Evolutionary conservation across 495 filamentous ascomycete species (phyloP).

Genomic region (Trichoderma asperelloides): DNA sequence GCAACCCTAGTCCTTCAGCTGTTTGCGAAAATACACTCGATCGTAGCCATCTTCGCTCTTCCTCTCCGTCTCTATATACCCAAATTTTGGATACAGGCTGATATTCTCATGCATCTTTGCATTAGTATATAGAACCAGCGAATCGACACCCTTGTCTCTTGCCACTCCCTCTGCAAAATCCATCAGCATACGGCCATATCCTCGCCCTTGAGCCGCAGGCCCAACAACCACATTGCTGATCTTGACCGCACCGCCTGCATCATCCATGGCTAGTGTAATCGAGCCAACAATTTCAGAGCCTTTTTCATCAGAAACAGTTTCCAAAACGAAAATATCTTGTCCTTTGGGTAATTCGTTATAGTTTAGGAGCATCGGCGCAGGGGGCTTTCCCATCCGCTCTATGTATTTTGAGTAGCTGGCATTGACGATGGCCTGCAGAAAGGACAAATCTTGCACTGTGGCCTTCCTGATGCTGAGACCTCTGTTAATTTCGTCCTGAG

Average conservation of each 20-base stretch:
- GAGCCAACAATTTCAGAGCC: neutral
- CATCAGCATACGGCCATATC: constrained; percentile 27
- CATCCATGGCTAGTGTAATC: constrained; percentile 13
- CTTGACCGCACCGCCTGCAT: constrained; percentile 17
- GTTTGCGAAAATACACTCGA: constrained; percentile 23
- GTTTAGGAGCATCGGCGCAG: constrained; percentile 27
- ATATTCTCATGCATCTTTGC: constrained; percentile 33
- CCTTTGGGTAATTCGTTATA: constrained; percentile 13
- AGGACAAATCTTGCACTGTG: constrained; percentile 17
- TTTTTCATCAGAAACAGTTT: neutral
- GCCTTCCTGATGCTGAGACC: constrained; percentile 17
- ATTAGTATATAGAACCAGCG: constrained; percentile 27
- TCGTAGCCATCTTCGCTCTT: constrained; percentile 25
- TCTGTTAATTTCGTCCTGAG: neutral
- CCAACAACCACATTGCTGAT: constrained; percentile 27
- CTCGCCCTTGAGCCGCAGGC: constrained; percentile 21
- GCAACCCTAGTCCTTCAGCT: neutral
- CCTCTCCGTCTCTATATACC: constrained; percentile 26
- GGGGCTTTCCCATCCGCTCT: constrained; percentile 27
- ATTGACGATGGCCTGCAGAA: constrained; percentile 23
- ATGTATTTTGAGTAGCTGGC: constrained; percentile 31
- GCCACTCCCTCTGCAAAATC: constrained; percentile 2
- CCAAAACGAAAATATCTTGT: neutral
- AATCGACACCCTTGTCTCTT: neutral
- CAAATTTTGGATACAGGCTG: constrained; percentile 24